Base-by-base conservation (phyloP, 495 filamentous ascomycete genomes). In the Xylaria palmicola region DNA sequence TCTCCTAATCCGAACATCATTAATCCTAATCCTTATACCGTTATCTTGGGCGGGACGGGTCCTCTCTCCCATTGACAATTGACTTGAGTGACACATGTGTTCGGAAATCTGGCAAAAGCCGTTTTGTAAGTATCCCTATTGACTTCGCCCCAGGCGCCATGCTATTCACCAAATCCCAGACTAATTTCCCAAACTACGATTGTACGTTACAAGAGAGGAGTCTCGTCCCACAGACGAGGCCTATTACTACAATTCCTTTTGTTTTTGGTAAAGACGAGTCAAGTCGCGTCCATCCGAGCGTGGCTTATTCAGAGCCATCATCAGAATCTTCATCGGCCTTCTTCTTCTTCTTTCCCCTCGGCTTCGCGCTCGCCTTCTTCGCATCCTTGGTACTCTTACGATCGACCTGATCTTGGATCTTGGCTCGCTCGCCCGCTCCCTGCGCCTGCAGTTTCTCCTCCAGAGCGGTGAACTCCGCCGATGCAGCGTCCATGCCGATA, bases 401-500 rank as follows among this genome's bases (percentile, higher is more conserved):
- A 61, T 92, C 84, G 47, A 89, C 88, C 75, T 90, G 87, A 32
- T 88, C 88, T 72, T 88, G 84, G 51, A 90, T 81, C 74, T 88
- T 92, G 63, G 81, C 77, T 40, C 95, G 79, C 72, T 93, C 90
- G 17, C 60, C 77, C 6, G 71, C 74, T 10, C 94, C 94, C 66
- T 86, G 74, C 52, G 85, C 84, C n/a, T 86, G 76, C 47, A 96
- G 73, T 9, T 83, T 75, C 44, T 75, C 65, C 62, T 93, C 90
- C 37, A 90, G 71, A 5, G 72, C 71, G 58, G 74, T 70, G 68
- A 97, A 97, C 65, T 88, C 84, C 27, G 83, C 79, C 26, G 84
- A 79, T 10, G 92, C 87, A 3, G 80, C 73, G 72, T 94, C 86
- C 82, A 89, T 89, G 17, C 88, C 95, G 59, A 97, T 90, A 48